Evolutionary conservation across 202 grass and related monocot species (phyloP).

Genomic region (Panicum hallii): DNA sequence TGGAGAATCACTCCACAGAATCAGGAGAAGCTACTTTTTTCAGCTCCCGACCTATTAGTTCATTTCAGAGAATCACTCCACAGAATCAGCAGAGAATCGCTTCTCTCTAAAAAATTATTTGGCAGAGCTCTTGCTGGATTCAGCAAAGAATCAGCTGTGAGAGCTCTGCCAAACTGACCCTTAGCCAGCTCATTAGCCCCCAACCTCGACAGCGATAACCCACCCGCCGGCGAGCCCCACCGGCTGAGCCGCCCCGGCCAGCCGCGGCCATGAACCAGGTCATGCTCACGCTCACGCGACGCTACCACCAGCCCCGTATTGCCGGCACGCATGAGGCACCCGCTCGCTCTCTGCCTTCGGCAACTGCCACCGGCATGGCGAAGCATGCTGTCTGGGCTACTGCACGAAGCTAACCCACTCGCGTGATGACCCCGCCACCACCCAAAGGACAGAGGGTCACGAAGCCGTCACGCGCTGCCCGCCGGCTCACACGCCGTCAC

Average conservation of each 20-base stretch:
- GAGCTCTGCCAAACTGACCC: too few species aligned
- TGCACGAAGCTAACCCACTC: not conserved
- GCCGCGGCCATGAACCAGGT: conserved; percentile 26
- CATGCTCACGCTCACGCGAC: conserved; percentile 9
- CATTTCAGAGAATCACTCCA: too few species aligned
- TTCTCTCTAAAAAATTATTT: too few species aligned
- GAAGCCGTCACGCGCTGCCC: not conserved
- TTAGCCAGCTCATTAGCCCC: conserved; percentile 22
- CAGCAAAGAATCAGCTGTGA: too few species aligned
- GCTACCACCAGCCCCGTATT: not conserved
- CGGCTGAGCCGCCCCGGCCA: not conserved
- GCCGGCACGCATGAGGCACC: not conserved
- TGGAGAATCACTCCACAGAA: too few species aligned
- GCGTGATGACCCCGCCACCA: not conserved
- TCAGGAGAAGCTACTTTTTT: too few species aligned
- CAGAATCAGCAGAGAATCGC: too few species aligned
- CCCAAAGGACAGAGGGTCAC: not conserved
- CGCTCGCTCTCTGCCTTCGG: not conserved
- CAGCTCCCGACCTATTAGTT: too few species aligned
- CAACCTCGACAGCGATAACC: conserved; percentile 29
- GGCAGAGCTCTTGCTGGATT: too few species aligned
- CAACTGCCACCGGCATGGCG: not conserved
- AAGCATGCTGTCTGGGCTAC: not conserved
- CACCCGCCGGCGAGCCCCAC: conserved; percentile 41
- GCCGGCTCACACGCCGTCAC: too few species aligned